A percentile compares a stretch with the other conserved stretches of the same genome.
Conservation (phyloP, 192 early-diverging fungal genomes). For the Linnemannia elongata region DNA sequence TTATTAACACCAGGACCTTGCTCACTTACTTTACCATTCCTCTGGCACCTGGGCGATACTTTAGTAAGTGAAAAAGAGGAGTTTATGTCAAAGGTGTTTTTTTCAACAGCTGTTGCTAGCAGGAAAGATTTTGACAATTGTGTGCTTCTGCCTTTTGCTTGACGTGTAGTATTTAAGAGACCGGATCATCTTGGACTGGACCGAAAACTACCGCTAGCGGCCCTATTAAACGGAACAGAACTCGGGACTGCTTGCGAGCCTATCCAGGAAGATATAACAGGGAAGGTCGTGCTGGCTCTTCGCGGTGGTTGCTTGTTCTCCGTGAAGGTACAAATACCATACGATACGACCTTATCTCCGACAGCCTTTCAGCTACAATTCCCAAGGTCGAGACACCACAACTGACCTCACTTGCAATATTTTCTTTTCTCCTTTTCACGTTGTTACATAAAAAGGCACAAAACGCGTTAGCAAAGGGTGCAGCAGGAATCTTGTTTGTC, state of each 20-base stretch:
- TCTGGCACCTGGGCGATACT: not conserved
- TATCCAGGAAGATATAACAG: conserved; percentile 52
- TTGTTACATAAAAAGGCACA: conserved; percentile 59
- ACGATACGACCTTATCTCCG: not conserved
- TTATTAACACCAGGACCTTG: conserved; percentile 58
- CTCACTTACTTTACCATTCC: conserved; percentile 37
- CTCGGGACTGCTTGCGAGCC: conserved; percentile 66
- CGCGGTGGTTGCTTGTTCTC: conserved; percentile 77
- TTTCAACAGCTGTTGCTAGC: not conserved
- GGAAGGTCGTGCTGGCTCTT: conserved; percentile 69
- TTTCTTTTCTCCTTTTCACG: not conserved
- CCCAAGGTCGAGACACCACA: not conserved
- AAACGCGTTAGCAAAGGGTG: conserved; percentile 70
- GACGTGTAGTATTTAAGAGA: conserved; percentile 5
- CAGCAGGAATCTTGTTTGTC: conserved; percentile 75
- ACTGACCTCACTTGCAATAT: not conserved
- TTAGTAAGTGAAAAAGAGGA: conserved; percentile 15
- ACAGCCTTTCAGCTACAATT: not conserved
- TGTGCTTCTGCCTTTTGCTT: not conserved
- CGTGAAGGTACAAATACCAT: conserved; percentile 17
- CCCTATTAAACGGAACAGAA: conserved; percentile 42
- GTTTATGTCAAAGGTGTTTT: too few species aligned
- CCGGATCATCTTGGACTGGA: conserved; percentile 22
- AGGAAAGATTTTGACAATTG: not conserved
- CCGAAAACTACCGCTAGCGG: conserved; percentile 45